phyloP scores from a whole-genome alignment of 352 stramenopile species.

The Phytopythium mirpurense region DNA sequence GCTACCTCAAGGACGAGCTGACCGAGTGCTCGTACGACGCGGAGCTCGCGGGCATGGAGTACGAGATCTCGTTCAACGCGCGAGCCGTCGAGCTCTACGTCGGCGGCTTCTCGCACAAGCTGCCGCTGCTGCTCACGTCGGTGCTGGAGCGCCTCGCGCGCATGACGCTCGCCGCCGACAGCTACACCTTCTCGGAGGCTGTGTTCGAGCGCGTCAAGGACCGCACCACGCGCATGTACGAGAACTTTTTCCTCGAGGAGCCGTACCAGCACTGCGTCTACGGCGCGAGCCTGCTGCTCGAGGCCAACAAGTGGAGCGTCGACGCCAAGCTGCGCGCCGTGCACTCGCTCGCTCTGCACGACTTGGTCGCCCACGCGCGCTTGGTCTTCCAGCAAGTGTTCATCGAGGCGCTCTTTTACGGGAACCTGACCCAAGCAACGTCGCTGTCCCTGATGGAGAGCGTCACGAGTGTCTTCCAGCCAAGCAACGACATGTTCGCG shows the following conservation, averaged over 20 bases:
- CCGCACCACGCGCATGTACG: conserved; percentile 76
- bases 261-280: conserved; percentile 91
- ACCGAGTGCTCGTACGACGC: conserved; percentile 81
- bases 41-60: conserved; percentile 72
- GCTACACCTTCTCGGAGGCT: conserved; percentile 50
- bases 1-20: conserved; percentile 77
- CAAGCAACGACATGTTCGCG: conserved; percentile 18
- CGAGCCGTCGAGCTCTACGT: conserved; percentile 78
- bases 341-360: conserved; percentile 38
- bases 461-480: conserved; percentile 32
- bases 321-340: conserved; percentile 83
- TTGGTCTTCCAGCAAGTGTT: conserved; percentile 67
- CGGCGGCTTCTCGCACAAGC: conserved; percentile 89
- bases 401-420: conserved; percentile 66
- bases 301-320: conserved; percentile 73
- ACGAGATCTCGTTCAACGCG: conserved; percentile 59
- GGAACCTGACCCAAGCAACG: conserved; percentile 42
- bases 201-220: conserved; percentile 84
- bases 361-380: conserved; percentile 48
- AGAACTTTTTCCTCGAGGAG: conserved; percentile 87
- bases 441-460: conserved; percentile 31
- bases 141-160: conserved; percentile 49
- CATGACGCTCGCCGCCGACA: conserved; percentile 27
- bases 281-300: conserved; percentile 63
- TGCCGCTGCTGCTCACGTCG: conserved; percentile 72